Evolutionary conservation across 257 asterid species (phyloP).

Genomic region (Forsythia suspensa): DNA sequence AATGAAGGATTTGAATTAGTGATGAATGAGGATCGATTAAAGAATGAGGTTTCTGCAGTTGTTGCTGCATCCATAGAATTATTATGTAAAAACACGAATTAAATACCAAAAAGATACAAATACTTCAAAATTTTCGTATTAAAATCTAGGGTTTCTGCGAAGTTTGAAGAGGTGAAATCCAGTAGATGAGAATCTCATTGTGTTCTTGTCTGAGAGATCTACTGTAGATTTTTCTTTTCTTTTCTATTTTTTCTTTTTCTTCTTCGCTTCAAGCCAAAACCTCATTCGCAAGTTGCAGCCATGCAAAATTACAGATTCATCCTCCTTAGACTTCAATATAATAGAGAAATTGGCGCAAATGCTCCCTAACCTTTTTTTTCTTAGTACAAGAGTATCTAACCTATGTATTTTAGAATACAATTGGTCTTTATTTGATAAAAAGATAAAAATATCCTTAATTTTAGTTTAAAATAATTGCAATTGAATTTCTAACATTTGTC

Average conservation of each 20-base stretch:
- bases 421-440: too few relatives aligned
- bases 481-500: too few relatives aligned
- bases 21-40: conserved; percentile 30
- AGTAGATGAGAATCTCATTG: conserved; percentile 48
- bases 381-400: too few relatives aligned
- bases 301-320: conserved; percentile 30
- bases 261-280: conserved; percentile 5
- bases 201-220: conserved; percentile 30
- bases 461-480: too few relatives aligned
- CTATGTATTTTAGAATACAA: too few relatives aligned
- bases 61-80: conserved; percentile 57
- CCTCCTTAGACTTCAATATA: conserved; percentile 5
- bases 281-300: conserved; percentile 35
- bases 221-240: conserved; percentile 13
- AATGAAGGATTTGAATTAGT: conserved; percentile 30
- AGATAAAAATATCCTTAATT: too few relatives aligned
- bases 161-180: conserved; percentile 45
- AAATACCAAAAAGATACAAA: neutral
- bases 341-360: too few relatives aligned
- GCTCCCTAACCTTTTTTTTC: too few relatives aligned
- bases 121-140: neutral
- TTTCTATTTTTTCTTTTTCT: neutral
- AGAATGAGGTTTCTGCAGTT: conserved; percentile 36
- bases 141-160: conserved; percentile 28
- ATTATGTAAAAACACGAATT: conserved; percentile 4